Evolutionary conservation across 192 early-diverging fungal species (phyloP).

Genomic region (Allomyces arbusculus): DNA sequence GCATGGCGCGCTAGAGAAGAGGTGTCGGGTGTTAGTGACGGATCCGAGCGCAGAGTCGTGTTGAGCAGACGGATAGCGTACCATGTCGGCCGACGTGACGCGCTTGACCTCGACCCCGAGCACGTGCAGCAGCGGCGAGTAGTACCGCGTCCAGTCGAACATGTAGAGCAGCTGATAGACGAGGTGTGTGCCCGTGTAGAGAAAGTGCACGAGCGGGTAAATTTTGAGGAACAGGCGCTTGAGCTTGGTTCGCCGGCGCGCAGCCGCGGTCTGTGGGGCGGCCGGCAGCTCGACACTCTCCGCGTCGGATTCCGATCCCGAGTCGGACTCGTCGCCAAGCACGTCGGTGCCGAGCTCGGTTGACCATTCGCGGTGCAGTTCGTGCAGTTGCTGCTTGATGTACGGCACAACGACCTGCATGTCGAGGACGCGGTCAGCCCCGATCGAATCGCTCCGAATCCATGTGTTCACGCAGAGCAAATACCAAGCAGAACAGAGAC

Average conservation of each 20-base stretch:
- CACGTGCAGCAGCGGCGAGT: constrained; percentile 62
- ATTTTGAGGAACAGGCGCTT: constrained; percentile 24
- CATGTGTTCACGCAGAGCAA: too few species aligned
- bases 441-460: too few species aligned
- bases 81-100: constrained; percentile 46
- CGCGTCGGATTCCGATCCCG: neutral
- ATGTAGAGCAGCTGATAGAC: constrained; percentile 62
- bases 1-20: constrained; percentile 22
- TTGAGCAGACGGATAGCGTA: neutral
- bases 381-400: constrained; percentile 47
- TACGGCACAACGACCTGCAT: constrained; percentile 48
- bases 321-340: neutral
- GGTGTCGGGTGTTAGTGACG: constrained; percentile 10
- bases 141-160: constrained; percentile 63
- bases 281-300: constrained; percentile 1
- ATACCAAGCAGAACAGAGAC: constrained; percentile 44
- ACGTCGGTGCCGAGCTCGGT: neutral
- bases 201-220: constrained; percentile 54
- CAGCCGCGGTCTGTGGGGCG: constrained; percentile 9
- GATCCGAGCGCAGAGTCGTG: constrained; percentile 11
- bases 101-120: constrained; percentile 59
- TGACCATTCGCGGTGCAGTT: constrained; percentile 12
- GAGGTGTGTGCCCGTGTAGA: constrained; percentile 40
- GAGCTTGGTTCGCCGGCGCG: constrained; percentile 1
- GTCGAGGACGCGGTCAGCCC: neutral